These are phyloP conservation scores for Mayamaea pseudoterrestris DNA, from an alignment of 108 stramenopile species.

Conservation along the genomic window DNA sequence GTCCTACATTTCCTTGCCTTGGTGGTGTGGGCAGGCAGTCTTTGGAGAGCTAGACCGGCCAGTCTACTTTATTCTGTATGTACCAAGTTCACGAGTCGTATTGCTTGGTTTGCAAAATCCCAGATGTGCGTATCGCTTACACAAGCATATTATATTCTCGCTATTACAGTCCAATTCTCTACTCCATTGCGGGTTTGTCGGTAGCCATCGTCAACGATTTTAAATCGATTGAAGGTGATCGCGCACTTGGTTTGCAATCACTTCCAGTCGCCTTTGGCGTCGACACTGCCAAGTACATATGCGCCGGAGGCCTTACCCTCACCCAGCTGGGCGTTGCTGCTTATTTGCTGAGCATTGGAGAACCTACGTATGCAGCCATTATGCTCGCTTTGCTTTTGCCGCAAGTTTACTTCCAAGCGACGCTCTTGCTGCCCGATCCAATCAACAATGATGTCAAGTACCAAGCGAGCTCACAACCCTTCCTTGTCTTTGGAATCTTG, in stretches of 20 bases:
- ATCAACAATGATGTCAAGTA: conserved; percentile 93
- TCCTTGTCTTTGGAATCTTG: conserved; percentile 89
- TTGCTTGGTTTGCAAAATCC: not conserved
- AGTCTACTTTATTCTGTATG: conserved; percentile 80
- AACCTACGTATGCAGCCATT: conserved; percentile 69
- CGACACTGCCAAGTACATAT: conserved; percentile 88
- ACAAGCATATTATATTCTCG: not conserved
- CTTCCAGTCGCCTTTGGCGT: conserved; percentile 95
- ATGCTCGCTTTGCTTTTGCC: conserved; percentile 79
- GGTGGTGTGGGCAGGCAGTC: conserved; percentile 97
- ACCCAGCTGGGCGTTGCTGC: conserved; percentile 88
- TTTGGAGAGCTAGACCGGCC: conserved; percentile 79
- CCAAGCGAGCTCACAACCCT: conserved; percentile 88
- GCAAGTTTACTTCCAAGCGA: conserved; percentile 88
- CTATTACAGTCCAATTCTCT: conserved; percentile 74
- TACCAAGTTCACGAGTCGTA: conserved; percentile 5
- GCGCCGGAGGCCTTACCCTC: conserved; percentile 78
- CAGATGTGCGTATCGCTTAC: not conserved
- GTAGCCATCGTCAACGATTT: conserved; percentile 97
- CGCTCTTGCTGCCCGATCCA: conserved; percentile 85
- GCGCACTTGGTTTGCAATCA: conserved; percentile 82
- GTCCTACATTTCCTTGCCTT: conserved; percentile 94
- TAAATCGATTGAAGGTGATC: conserved; percentile 93
- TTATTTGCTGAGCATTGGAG: conserved; percentile 73
- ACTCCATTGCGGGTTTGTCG: conserved; percentile 89